phyloP scores from a whole-genome alignment of 139 green algal genomes.

The Gonium pectorale region DNA sequence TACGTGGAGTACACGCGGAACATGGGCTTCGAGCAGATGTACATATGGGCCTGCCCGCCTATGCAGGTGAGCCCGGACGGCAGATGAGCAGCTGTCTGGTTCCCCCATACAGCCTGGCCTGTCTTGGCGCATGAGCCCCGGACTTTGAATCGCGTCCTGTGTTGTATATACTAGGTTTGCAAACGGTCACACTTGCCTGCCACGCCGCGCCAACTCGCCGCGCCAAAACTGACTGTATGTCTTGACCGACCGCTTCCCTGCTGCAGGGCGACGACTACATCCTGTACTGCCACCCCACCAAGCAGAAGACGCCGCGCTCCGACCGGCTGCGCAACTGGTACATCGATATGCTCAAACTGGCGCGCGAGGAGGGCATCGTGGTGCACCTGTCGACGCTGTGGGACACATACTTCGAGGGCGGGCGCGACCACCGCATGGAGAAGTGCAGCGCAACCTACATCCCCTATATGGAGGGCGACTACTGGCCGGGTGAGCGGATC shows the following conservation, averaged over 20 bases:
- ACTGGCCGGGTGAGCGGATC: slow-evolving; percentile 94
- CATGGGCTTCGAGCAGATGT: slow-evolving; percentile 93
- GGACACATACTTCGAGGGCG: slow-evolving; percentile 94
- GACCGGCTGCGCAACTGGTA: slow-evolving; percentile 96
- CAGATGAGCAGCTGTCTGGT: not conserved
- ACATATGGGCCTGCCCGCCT: slow-evolving; percentile 99
- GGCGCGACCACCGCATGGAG: slow-evolving; percentile 80
- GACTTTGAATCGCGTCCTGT: too few species aligned
- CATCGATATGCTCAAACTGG: slow-evolving; percentile 86
- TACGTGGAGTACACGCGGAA: slow-evolving; percentile 92
- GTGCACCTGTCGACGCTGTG: slow-evolving; percentile 90
- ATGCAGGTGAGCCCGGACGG: slow-evolving; percentile 75
- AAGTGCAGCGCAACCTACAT: slow-evolving; percentile 71
- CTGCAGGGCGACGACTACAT: slow-evolving; percentile 98
- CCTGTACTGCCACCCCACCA: slow-evolving; percentile 97
- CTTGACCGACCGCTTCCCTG: not conserved
- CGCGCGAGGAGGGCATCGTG: slow-evolving; percentile 79
- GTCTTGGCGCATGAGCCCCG: too few species aligned
- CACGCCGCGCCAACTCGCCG: too few species aligned
- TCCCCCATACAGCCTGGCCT: too few species aligned
- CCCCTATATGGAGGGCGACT: slow-evolving; percentile 99
- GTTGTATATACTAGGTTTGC: too few species aligned
- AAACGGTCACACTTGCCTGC: too few species aligned
- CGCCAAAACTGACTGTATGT: not conserved
- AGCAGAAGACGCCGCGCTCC: slow-evolving; percentile 94